A percentile compares a stretch with the other conserved stretches of the same genome.
Evolutionary conservation across 352 stramenopile species (phyloP).

Genomic region (Pythium phragmitis): DNA sequence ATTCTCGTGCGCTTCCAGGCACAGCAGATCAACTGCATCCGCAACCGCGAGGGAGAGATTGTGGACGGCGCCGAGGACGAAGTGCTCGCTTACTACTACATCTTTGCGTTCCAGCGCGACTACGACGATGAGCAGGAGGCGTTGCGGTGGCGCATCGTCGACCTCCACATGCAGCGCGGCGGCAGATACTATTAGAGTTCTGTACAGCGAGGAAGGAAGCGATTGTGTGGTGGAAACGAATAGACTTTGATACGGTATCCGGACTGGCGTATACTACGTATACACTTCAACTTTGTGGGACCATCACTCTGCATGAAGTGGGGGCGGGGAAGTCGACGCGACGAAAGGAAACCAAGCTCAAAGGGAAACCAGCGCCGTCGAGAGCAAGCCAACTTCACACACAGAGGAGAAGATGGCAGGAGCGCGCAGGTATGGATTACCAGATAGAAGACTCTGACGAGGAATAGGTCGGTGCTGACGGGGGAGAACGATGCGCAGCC

Average conservation of each 20-base stretch:
- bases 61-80: conserved; percentile 96
- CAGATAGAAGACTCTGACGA: neutral
- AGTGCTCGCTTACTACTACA: conserved; percentile 97
- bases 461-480: neutral
- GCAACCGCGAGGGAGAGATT: conserved; percentile 95
- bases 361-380: conserved; percentile 16
- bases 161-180: conserved; percentile 84
- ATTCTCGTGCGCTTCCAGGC: conserved; percentile 97
- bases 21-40: conserved; percentile 99
- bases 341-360: conserved; percentile 9
- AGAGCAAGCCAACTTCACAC: conserved; percentile 2
- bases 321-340: conserved; percentile 5
- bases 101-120: conserved; percentile 96
- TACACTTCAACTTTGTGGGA: conserved; percentile 28
- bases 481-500: conserved; percentile 2
- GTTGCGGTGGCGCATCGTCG: conserved; percentile 84
- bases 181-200: conserved; percentile 73
- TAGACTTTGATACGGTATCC: conserved; percentile 25
- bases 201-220: neutral
- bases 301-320: conserved; percentile 24
- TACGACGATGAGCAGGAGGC: conserved; percentile 94
- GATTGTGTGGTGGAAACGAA: conserved; percentile 1
- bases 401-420: conserved; percentile 15
- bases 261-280: conserved; percentile 14
- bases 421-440: conserved; percentile 16